Conservation (phyloP, 2,329 filamentous ascomycete species). For the Pleomassaria siparia region DNA sequence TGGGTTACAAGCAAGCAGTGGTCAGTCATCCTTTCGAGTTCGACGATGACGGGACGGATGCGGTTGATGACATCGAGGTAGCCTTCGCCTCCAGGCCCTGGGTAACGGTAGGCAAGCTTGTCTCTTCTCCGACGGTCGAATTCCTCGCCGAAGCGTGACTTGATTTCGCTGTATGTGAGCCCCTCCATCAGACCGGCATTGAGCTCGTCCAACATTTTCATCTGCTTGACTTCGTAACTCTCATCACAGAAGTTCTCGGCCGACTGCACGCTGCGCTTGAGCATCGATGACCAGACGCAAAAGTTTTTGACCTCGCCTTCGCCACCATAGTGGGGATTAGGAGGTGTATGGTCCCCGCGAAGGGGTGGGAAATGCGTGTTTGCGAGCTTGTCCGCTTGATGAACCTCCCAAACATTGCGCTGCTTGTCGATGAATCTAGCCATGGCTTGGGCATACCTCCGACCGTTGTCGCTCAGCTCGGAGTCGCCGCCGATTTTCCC, state of each 20-base stretch:
- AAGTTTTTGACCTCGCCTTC: conserved; percentile 73
- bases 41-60: conserved; percentile 90
- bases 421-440: conserved; percentile 82
- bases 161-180: conserved; percentile 91
- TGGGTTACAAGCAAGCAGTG: conserved; percentile 92
- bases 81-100: conserved; percentile 90
- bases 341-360: conserved; percentile 88
- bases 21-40: conserved; percentile 95
- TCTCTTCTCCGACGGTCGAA: conserved; percentile 77
- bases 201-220: conserved; percentile 96
- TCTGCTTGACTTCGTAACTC: conserved; percentile 90
- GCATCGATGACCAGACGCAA: conserved; percentile 98
- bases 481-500: conserved; percentile 93
- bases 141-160: conserved; percentile 74
- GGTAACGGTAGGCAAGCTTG: conserved; percentile 96
- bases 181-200: conserved; percentile 93
- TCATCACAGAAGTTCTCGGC: conserved; percentile 92
- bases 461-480: conserved; percentile 76
- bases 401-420: conserved; percentile 76
- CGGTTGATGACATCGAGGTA: conserved; percentile 98
- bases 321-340: conserved; percentile 76
- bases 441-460: conserved; percentile 75
- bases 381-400: conserved; percentile 76
- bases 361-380: conserved; percentile 84
- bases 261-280: conserved; percentile 84